Conservation (phyloP, 805 yeast species). For the Ogataea pini region DNA sequence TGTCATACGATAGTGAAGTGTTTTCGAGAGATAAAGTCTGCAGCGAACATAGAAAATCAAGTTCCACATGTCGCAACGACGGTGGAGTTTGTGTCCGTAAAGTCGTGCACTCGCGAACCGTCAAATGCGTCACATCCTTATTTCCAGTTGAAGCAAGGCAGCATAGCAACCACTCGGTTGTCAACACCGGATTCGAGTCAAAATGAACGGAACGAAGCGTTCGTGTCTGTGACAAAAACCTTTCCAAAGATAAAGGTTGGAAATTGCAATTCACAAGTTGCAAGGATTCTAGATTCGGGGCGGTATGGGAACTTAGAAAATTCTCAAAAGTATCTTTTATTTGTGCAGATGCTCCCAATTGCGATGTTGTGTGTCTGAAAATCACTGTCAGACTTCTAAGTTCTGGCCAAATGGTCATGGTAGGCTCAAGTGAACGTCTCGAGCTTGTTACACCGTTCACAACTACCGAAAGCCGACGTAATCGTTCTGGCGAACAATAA, state of each 20-base stretch:
- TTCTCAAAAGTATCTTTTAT: constrained; percentile 1
- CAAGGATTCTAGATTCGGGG: constrained; percentile 8
- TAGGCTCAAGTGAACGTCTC: constrained; percentile 1
- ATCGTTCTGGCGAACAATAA: constrained; percentile 8
- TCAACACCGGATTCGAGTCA: constrained; percentile 12
- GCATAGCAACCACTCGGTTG: constrained; percentile 9
- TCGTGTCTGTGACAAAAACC: constrained; percentile 1
- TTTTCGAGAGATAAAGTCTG: constrained; percentile 13
- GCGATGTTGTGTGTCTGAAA: constrained; percentile 8
- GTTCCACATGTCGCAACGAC: constrained; percentile 7
- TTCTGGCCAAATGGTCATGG: background rate
- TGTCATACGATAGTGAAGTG: constrained; percentile 17
- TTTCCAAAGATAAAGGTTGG: constrained; percentile 4
- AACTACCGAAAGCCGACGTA: constrained; percentile 13
- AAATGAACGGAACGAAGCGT: constrained; percentile 5
- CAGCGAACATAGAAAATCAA: constrained; percentile 11
- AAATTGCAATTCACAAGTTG: constrained; percentile 15
- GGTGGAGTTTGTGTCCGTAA: constrained; percentile 4
- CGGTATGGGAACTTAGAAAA: constrained; percentile 1
- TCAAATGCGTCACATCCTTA: constrained; percentile 2
- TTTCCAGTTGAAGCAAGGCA: constrained; percentile 4
- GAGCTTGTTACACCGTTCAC: constrained; percentile 8
- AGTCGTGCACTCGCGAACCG: constrained; percentile 14
- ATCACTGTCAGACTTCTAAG: constrained; percentile 8
- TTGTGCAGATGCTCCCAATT: background rate